Evolutionary conservation across 306 rosid genomes (phyloP).

Genomic region (Clitoria ternatea): DNA sequence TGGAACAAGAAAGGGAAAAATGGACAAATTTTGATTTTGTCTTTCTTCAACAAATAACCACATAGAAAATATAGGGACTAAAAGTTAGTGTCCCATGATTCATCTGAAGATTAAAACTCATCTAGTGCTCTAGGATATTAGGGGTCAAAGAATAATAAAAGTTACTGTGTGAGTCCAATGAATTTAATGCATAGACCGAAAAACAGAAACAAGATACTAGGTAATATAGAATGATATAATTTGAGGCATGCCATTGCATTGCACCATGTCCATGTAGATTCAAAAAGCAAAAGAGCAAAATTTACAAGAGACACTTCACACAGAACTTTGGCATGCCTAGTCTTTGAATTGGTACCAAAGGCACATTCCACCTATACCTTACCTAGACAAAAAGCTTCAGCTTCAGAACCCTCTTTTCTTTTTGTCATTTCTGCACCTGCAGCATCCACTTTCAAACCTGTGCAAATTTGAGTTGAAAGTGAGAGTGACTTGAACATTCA

Average conservation of each 20-base stretch:
- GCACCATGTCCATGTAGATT: slow-evolving; percentile 15
- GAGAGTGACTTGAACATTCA: neutral
- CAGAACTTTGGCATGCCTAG: slow-evolving; percentile 22
- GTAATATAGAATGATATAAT: slow-evolving; percentile 17
- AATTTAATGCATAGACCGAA: slow-evolving; percentile 13
- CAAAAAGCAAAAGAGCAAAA: slow-evolving; percentile 28
- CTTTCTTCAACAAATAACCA: slow-evolving; percentile 6
- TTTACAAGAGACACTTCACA: neutral
- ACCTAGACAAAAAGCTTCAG: slow-evolving; percentile 22
- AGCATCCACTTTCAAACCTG: slow-evolving; percentile 20
- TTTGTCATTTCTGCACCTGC: slow-evolving; percentile 14
- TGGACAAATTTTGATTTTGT: neutral
- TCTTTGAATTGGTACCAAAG: slow-evolving; percentile 1
- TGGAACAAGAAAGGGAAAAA: neutral
- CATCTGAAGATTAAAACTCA: slow-evolving; percentile 24
- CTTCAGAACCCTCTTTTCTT: slow-evolving; percentile 14
- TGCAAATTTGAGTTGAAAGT: slow-evolving; percentile 18
- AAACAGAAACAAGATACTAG: slow-evolving; percentile 10
- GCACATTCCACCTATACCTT: slow-evolving; percentile 20
- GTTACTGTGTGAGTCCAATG: slow-evolving; percentile 19
- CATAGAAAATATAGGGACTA: neutral
- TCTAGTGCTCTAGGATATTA: slow-evolving; percentile 21
- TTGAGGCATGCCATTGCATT: slow-evolving; percentile 17
- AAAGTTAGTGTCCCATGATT: slow-evolving; percentile 28
- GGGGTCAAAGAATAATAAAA: slow-evolving; percentile 27